Evolutionary conservation across 176 grass and related monocot genomes (phyloP).

Genomic region (Panicum miliaceum): DNA sequence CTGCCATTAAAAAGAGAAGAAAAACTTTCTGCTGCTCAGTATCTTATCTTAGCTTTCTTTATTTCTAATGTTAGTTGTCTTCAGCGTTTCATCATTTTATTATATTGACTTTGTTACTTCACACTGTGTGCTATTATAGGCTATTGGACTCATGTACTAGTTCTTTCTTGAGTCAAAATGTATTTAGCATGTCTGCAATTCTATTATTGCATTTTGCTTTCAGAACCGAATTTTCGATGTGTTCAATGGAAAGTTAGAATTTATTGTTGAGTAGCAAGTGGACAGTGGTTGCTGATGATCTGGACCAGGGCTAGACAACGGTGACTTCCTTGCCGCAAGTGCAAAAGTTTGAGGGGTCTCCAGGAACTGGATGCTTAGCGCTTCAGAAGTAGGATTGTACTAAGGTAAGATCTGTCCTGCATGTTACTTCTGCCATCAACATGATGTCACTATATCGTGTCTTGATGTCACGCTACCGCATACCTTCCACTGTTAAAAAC

Average conservation of each 20-base stretch:
- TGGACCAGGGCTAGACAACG: slow-evolving; percentile 8
- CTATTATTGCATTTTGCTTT: slow-evolving; percentile 35
- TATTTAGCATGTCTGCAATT: slow-evolving; percentile 21
- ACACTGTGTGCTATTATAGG: background rate
- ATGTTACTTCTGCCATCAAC: slow-evolving; percentile 26
- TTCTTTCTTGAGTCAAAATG: background rate
- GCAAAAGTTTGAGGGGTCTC: background rate
- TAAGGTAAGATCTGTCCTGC: slow-evolving; percentile 28
- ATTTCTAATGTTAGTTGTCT: background rate
- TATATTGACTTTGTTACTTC: no score
- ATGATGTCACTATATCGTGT: slow-evolving; percentile 13
- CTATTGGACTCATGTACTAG: background rate
- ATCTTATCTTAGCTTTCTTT: background rate
- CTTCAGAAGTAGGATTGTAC: slow-evolving; percentile 14
- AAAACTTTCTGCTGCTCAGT: background rate
- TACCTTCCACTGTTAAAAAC: slow-evolving; percentile 23
- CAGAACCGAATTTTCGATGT: slow-evolving; percentile 8
- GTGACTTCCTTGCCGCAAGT: slow-evolving; percentile 1
- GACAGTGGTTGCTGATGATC: slow-evolving; percentile 10
- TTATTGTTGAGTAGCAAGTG: slow-evolving; percentile 22
- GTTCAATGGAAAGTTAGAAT: slow-evolving; percentile 18
- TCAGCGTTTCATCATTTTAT: background rate
- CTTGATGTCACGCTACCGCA: slow-evolving; percentile 12
- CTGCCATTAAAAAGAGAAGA: background rate
- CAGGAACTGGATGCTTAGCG: background rate